Percentiles rank a stretch among this genome's conserved stretches.
Evolutionary conservation across 2,329 filamentous ascomycete species (phyloP).

Genomic region (Paraphaeosphaeria minitans): DNA sequence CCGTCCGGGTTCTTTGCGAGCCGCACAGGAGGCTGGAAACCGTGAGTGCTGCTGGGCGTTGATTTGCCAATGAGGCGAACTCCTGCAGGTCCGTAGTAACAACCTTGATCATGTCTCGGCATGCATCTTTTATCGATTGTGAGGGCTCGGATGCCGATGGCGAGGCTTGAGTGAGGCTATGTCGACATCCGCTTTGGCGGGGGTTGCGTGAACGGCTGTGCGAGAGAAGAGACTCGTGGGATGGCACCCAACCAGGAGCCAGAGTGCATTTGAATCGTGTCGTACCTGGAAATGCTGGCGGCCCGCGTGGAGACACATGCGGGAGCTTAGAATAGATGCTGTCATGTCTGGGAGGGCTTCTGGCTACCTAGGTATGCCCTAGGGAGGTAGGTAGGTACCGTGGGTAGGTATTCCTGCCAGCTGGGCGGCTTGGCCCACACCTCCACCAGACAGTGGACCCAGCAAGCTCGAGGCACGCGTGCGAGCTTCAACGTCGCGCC

Average conservation of each 20-base stretch:
- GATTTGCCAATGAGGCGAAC: slow-evolving; percentile 12
- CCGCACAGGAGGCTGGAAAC: slow-evolving; percentile 49
- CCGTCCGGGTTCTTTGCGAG: slow-evolving; percentile 48
- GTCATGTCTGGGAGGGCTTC: not conserved
- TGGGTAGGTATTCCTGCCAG: slow-evolving; percentile 15
- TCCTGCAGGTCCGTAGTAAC: slow-evolving; percentile 9
- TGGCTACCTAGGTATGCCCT: too few relatives aligned
- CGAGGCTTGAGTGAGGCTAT: slow-evolving; percentile 26
- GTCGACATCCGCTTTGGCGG: slow-evolving; percentile 9
- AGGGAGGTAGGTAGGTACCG: too few relatives aligned
- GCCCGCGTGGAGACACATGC: slow-evolving; percentile 7
- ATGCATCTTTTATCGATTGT: slow-evolving; percentile 24
- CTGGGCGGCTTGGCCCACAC: slow-evolving; percentile 6
- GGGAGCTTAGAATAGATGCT: slow-evolving; percentile 24
- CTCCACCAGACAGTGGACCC: not conserved
- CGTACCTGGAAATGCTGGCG: slow-evolving; percentile 8
- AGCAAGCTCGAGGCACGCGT: not conserved
- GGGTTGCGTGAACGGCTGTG: slow-evolving; percentile 12
- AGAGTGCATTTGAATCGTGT: not conserved
- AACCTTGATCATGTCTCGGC: slow-evolving; percentile 12
- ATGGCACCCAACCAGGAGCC: not conserved
- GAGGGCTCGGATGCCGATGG: slow-evolving; percentile 19
- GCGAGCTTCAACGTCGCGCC: not conserved
- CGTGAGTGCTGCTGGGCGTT: slow-evolving; percentile 19
- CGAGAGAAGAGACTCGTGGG: not conserved